Evolutionary conservation across 2,329 filamentous ascomycete species (phyloP).

Genomic region (Clonostachys chloroleuca): DNA sequence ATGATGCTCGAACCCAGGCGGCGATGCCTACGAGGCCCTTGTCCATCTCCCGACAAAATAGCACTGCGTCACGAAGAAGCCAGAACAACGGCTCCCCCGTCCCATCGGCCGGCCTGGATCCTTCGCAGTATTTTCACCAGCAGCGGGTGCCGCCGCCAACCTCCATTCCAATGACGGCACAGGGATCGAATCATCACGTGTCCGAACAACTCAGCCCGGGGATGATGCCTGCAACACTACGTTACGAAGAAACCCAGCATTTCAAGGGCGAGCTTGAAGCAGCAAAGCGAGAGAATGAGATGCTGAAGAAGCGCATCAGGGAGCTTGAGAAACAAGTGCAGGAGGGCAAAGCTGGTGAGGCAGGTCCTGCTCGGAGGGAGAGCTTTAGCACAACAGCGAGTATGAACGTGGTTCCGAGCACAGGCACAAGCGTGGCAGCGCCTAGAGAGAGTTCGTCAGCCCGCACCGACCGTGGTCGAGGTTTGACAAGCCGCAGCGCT

Average conservation of each 20-base stretch:
- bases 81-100: slow-evolving; percentile 41
- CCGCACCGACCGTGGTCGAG: slow-evolving; percentile 35
- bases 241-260: slow-evolving; percentile 59
- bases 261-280: slow-evolving; percentile 56
- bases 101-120: slow-evolving; percentile 36
- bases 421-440: slow-evolving; percentile 38
- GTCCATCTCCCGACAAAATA: slow-evolving; percentile 49
- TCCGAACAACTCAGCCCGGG: slow-evolving; percentile 45
- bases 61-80: slow-evolving; percentile 48
- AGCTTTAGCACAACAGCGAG: slow-evolving; percentile 51
- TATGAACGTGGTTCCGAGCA: slow-evolving; percentile 28
- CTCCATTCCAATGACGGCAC: slow-evolving; percentile 17
- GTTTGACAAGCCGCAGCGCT: slow-evolving; percentile 33
- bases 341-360: slow-evolving; percentile 41
- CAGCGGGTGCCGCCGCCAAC: slow-evolving; percentile 32
- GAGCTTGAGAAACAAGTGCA: slow-evolving; percentile 55
- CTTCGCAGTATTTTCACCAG: slow-evolving; percentile 41
- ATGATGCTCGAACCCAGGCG: slow-evolving; percentile 10
- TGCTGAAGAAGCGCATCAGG: slow-evolving; percentile 53
- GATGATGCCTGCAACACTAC: slow-evolving; percentile 49
- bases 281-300: slow-evolving; percentile 61
- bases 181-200: slow-evolving; percentile 12
- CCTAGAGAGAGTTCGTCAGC: slow-evolving; percentile 28
- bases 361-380: slow-evolving; percentile 40
- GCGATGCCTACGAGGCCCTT: slow-evolving; percentile 33